Conservation (phyloP, 1,139 yeast species). For the Geotrichum cucujoidarum region DNA sequence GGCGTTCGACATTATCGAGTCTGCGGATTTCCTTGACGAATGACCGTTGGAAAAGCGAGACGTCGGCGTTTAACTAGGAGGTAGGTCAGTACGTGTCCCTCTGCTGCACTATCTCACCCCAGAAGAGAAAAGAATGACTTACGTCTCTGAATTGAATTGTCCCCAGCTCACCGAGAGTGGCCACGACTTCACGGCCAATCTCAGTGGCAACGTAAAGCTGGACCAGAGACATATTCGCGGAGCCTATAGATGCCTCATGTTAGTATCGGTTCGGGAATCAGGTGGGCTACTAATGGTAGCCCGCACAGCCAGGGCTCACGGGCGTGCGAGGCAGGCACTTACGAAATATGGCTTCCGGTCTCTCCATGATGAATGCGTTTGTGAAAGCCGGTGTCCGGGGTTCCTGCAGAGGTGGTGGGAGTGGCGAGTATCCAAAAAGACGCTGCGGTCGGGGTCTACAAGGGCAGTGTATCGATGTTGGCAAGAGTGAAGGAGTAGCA, state of each 20-base stretch:
- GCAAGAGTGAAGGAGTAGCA: neutral
- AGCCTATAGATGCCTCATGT: constrained; percentile 44
- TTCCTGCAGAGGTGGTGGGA: neutral
- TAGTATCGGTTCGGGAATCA: neutral
- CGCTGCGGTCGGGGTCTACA: no score
- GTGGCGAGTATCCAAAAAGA: neutral
- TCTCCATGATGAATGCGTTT: constrained; percentile 20
- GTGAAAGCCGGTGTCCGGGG: no score
- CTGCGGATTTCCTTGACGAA: constrained; percentile 77
- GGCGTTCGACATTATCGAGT: constrained; percentile 60
- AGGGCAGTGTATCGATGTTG: no score
- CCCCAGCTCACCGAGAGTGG: constrained; percentile 75
- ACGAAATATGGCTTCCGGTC: constrained; percentile 23
- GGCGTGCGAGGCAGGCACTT: constrained; percentile 2
- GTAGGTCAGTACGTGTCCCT: neutral
- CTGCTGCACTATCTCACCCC: neutral
- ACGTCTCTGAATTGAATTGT: constrained; percentile 77
- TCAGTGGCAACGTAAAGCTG: constrained; percentile 92
- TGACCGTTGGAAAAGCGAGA: constrained; percentile 80
- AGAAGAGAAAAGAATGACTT: constrained; percentile 7
- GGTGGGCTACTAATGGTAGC: constrained; percentile 3
- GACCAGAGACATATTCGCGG: constrained; percentile 92
- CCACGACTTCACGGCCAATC: constrained; percentile 80
- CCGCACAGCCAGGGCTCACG: no score
- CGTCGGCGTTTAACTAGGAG: constrained; percentile 55